Base-by-base conservation (phyloP, 2,329 filamentous ascomycete genomes). In the Xylariaceae sp. region DNA sequence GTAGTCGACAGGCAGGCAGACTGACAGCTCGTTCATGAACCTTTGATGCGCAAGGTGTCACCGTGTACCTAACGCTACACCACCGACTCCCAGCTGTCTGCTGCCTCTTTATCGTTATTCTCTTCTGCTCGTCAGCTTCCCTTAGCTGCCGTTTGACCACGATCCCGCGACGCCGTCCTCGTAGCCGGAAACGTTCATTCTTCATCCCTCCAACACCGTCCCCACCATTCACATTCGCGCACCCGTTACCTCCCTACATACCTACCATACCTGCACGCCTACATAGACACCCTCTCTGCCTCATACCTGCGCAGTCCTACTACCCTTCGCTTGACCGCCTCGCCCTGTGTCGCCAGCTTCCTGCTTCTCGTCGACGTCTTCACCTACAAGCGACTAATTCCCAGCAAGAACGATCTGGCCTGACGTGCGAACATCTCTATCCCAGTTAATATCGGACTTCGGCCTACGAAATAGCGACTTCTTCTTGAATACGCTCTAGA, bases 191-290 rank as follows among this genome's bases (percentile, higher is more conserved):
- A 38, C 48, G 26, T 45, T 37, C 37, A 32, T 37, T 24, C 43
- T 29, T 38, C 33, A 26, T 38, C 31, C 7, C 34, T 7, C 39
- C 43, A 38, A 45, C 40, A 34, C 28, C 35, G 33, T 42, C 44
- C 43, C 46, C 44, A 47, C 51, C 46, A 51, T 52, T 41, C 46
- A 49, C 44, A 39, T 42, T 39, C 30, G 42, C 40, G 39, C 39
- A 44, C 42, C 35, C 22, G 22, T 26, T 26, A 26, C 22, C 22
- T 41, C 35, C 38, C n/a, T 47, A 31, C 35, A 32, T 17, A n/a
- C 30, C 4, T 32, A n/a, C 30, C 37, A 22, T 30, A 18, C 16
- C 37, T 13, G 17, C 30, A 32, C 9, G 18, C 38, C 45, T 43
- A 26, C 22, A 26, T 26, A 6, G 39, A 42, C 45, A 45, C 29